Base-by-base conservation (phyloP, 108 stramenopile genomes). In the Aurantiochytrium sp. region DNA sequence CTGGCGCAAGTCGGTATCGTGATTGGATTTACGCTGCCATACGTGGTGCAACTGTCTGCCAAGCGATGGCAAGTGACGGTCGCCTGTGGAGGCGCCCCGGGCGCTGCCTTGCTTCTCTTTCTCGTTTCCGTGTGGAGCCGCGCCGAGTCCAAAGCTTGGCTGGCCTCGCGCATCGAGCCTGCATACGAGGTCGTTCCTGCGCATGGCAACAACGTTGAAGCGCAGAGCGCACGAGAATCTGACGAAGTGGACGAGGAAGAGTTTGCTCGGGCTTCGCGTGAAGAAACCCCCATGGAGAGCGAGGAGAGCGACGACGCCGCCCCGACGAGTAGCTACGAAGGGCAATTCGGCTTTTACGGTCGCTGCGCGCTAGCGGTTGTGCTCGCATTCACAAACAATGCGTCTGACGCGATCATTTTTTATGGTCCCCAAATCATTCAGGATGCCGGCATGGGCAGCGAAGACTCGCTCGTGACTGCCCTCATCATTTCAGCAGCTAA, bases 321-420 rank as follows among this genome's bases (percentile, higher is more conserved):
- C 23, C 35, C 25, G 3, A 23, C 59, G 35, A 69, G 35, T 42
- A 69, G 8, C 14, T 69, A 69, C 25, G 64, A 69, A 69, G 64
- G 64, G 8, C 14, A 23, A 8, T 69, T 18, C 25, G 51, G 76
- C 10, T 83, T 83, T 45, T 53, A 83, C 49, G 49, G 12, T 18
- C 49, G 76, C 6, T 53, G 76, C 51, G 14, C 49, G 25, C 19
- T 83, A 18, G 76, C 76, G 6, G 28, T 83, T 2, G 25, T 83
- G n/a, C 28, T 83, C 6, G 76, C 76, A 6, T 83, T 83, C 28
- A 83, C 76, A 12, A 83, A 83, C 51, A 83, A 83, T 83, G 44
- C 76, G n/a, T 83, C 76, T 43, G 76, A 83, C 51, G 76, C 76
- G 10, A 83, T 83, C 8, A 83, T 83, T 25, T 83, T 83, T 45